Conservation (phyloP, 2,329 filamentous ascomycete species). For the Penicillium paneum region DNA sequence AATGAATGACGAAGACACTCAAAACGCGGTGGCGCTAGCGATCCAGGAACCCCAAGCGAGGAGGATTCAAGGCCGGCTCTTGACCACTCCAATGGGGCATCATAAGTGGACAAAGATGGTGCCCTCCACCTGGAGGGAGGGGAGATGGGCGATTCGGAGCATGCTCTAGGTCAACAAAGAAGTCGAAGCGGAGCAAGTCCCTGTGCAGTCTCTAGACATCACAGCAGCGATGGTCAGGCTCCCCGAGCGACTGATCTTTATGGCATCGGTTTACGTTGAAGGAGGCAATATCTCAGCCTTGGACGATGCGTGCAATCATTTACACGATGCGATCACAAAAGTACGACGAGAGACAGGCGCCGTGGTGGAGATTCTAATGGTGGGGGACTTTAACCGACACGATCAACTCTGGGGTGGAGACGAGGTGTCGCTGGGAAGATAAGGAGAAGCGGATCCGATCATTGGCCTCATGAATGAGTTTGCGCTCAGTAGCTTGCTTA, state of each 20-base stretch:
- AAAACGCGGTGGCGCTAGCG: conserved; percentile 11
- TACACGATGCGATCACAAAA: conserved; percentile 21
- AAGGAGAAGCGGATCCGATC: conserved; percentile 39
- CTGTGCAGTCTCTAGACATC: conserved; percentile 19
- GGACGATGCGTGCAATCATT: conserved; percentile 9
- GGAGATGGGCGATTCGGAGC: conserved; percentile 11
- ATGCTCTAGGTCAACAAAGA: conserved; percentile 17
- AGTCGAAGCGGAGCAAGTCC: conserved; percentile 16
- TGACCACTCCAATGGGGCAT: background rate
- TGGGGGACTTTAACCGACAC: conserved; percentile 2
- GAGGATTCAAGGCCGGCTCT: conserved; percentile 9
- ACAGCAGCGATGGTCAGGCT: conserved; percentile 14
- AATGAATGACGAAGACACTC: conserved; percentile 20
- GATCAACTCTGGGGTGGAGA: conserved; percentile 31
- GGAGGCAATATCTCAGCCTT: conserved; percentile 18
- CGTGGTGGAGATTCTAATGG: conserved; percentile 22
- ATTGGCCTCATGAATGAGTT: conserved; percentile 38
- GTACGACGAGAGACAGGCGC: conserved; percentile 16
- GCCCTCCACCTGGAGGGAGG: background rate
- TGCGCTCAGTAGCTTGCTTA: conserved; percentile 34
- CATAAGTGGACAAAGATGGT: background rate
- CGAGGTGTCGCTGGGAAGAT: conserved; percentile 28
- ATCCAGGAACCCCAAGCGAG: conserved; percentile 22
- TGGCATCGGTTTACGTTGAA: conserved; percentile 26
- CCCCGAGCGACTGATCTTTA: conserved; percentile 13